A percentile compares a stretch with the other conserved stretches of the same genome.
Evolutionary conservation across 129 eudicot genomes (phyloP).

Genomic region (Flaveria ramosissima): DNA sequence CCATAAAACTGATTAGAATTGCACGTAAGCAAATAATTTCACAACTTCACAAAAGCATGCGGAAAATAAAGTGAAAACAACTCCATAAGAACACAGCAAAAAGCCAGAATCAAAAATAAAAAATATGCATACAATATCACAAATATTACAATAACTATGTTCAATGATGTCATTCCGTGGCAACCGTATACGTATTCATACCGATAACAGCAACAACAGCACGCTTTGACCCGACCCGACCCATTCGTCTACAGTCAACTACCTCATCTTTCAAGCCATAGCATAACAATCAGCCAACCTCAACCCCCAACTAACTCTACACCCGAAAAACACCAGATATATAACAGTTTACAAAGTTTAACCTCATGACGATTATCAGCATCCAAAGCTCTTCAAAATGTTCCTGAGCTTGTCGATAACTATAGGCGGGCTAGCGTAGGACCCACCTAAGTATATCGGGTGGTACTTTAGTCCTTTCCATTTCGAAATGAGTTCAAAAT

Average conservation of each 20-base stretch:
- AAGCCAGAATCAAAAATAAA: conserved; percentile 2
- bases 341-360: conserved; percentile 10
- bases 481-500: conserved; percentile 67
- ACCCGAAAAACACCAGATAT: neutral
- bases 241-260: neutral
- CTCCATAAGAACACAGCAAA: conserved; percentile 8
- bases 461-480: conserved; percentile 95
- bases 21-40: neutral
- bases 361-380: conserved; percentile 37
- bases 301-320: neutral
- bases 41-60: neutral
- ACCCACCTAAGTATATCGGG: conserved; percentile 57
- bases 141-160: conserved; percentile 20
- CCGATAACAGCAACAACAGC: conserved; percentile 16
- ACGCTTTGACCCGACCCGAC: neutral
- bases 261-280: conserved; percentile 5
- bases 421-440: conserved; percentile 55
- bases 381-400: conserved; percentile 67
- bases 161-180: conserved; percentile 16
- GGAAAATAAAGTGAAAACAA: neutral
- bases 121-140: conserved; percentile 22
- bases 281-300: neutral
- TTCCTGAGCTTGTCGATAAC: conserved; percentile 55
- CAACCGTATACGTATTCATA: neutral
- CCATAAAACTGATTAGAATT: too few species aligned